Evolutionary conservation across 257 asterid species (phyloP).

Genomic region (Penstemon davidsonii): DNA sequence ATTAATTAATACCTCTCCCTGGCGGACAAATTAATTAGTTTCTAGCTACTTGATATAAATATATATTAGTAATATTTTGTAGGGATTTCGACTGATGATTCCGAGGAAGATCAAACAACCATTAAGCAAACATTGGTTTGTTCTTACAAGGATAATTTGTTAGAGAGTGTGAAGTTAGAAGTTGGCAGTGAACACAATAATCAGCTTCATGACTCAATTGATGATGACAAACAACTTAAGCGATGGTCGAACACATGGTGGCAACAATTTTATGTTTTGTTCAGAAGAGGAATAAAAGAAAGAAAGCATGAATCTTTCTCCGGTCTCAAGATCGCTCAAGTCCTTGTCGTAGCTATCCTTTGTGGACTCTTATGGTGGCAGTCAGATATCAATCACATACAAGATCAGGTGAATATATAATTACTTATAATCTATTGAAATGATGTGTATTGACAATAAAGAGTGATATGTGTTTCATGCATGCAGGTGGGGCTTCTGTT

Average conservation of each 20-base stretch:
- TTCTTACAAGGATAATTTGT: constrained; percentile 38
- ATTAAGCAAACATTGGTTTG: constrained; percentile 45
- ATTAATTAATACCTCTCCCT: too few species aligned
- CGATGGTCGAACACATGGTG: constrained; percentile 61
- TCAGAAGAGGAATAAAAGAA: constrained; percentile 52
- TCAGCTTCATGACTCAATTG: constrained; percentile 17
- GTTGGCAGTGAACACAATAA: not conserved
- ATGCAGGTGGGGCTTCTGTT: constrained; percentile 54
- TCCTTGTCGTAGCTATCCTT: constrained; percentile 35
- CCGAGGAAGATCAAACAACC: constrained; percentile 36
- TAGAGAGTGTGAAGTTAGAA: constrained; percentile 34
- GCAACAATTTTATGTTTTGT: constrained; percentile 49
- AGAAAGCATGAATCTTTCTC: constrained; percentile 51
- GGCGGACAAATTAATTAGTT: too few species aligned
- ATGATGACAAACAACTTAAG: constrained; percentile 23
- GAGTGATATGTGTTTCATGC: not conserved
- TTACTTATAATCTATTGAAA: not conserved
- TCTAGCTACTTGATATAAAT: too few species aligned
- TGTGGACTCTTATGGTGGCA: constrained; percentile 56
- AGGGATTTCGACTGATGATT: constrained; percentile 50
- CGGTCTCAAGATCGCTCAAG: constrained; percentile 42
- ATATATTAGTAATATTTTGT: not conserved
- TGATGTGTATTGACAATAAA: not conserved
- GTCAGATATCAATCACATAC: constrained; percentile 43
- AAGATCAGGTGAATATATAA: constrained; percentile 46